Evolutionary conservation across 805 yeast species (phyloP), one percentile per base, ranked within the genome.

Genomic region (Ogataea philodendri): DNA sequence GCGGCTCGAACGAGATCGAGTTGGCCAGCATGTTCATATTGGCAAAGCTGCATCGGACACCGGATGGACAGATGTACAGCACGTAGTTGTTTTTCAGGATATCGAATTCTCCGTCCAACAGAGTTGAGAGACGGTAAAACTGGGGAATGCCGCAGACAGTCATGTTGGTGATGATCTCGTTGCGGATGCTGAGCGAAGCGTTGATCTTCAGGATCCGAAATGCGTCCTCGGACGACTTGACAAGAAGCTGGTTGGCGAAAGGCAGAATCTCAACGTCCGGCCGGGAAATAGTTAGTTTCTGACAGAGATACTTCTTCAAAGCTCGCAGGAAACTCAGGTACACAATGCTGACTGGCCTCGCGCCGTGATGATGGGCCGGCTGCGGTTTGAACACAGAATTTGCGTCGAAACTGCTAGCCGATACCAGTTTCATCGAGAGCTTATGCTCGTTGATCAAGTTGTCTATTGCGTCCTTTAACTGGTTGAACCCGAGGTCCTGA

Each of bases 21-120:
- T 59, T 63, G 7, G 48, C 45, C 6, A 66, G 42, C 10, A 65
- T 56, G 7, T 51, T 46, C 3, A 63, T 60, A 9, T 47, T 48
- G 0, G 67, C 63, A 4, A 70, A 51, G 21, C 65, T 64, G 23
- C 71, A 71, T 30, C 79, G 59, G 9, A 74, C 74, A 1, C 78
- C 81, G 7, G 78, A 70, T 1, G 82, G 82, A 11, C 72, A 73
- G 19, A 76, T 41, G 42, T 75, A 74, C 2, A 74, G 42, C 1
- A 72, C 74, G 48, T 60, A 60, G 6, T 53, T 53, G 14, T 46
- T 45, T 36, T 63, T 54, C 31, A 52, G 34, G 39, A 31, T 18
- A 39, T 50, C 37, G 38, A 51, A 18, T 37, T 48, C 27, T 3
- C 17, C 29, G 22, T 39, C 38, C 9, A 40, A 9, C 2, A 44